These are phyloP conservation scores for Davidsoniella neocaledoniae DNA, from an alignment of 2,329 filamentous ascomycete species.

Conservation along the genomic window DNA sequence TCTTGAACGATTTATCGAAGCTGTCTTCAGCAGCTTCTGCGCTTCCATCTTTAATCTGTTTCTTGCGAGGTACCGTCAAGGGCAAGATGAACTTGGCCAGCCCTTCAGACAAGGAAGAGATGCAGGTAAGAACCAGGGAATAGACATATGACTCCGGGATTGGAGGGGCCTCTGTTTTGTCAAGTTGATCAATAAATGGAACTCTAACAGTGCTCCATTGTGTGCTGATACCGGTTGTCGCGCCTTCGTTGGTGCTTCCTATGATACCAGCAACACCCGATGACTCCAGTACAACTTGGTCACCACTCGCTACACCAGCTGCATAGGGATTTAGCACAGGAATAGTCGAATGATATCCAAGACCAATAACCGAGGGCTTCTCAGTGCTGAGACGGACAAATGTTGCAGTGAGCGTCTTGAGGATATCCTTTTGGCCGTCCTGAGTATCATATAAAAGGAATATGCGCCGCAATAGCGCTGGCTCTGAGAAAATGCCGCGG, in stretches of 20 bases:
- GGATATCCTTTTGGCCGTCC: slow-evolving; percentile 54
- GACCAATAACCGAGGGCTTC: slow-evolving; percentile 73
- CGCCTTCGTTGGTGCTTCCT: slow-evolving; percentile 48
- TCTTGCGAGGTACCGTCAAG: slow-evolving; percentile 58
- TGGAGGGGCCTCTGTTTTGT: slow-evolving; percentile 69
- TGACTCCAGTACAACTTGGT: slow-evolving; percentile 79
- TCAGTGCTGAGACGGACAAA: slow-evolving; percentile 90
- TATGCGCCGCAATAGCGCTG: slow-evolving; percentile 59
- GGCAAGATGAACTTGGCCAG: slow-evolving; percentile 87
- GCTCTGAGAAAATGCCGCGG: slow-evolving; percentile 67
- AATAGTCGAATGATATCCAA: slow-evolving; percentile 75
- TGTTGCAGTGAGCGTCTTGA: slow-evolving; percentile 68
- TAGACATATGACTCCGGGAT: slow-evolving; percentile 92
- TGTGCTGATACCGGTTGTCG: slow-evolving; percentile 63
- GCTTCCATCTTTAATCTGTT: slow-evolving; percentile 20
- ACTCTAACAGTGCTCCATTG: slow-evolving; percentile 83
- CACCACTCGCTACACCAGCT: slow-evolving; percentile 41
- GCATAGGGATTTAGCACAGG: slow-evolving; percentile 45
- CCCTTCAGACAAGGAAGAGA: slow-evolving; percentile 79
- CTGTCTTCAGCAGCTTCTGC: slow-evolving; percentile 5
- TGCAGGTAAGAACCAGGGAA: slow-evolving; percentile 71
- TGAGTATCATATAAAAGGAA: slow-evolving; percentile 64
- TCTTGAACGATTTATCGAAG: slow-evolving; percentile 49
- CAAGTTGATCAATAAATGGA: slow-evolving; percentile 82
- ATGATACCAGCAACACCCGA: slow-evolving; percentile 81